phyloP scores from a whole-genome alignment of 257 asterid genomes.

The Verbena officinalis region DNA sequence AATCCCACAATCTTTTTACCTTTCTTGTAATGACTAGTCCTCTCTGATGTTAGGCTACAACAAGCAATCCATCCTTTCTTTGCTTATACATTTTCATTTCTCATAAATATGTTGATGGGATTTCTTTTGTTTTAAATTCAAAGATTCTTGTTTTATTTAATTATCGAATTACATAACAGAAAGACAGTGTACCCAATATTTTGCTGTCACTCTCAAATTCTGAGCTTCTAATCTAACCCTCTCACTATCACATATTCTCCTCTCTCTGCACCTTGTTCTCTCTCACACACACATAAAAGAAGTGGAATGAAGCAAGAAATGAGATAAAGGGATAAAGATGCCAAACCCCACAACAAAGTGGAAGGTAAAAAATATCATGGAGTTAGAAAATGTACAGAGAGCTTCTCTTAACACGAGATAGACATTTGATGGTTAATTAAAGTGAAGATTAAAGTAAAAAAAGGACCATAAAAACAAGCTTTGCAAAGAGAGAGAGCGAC shows the following conservation, averaged over 20 bases:
- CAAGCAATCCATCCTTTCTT: too few relatives aligned
- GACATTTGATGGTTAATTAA: background rate
- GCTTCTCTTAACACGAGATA: background rate
- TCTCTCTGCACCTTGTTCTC: slow-evolving; percentile 32
- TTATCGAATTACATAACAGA: too few relatives aligned
- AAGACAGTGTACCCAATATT: too few relatives aligned
- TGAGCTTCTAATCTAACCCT: slow-evolving; percentile 50
- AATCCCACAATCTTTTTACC: too few relatives aligned
- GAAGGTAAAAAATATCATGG: background rate
- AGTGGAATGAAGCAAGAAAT: slow-evolving; percentile 31
- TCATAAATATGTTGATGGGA: slow-evolving; percentile 31
- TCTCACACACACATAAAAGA: background rate
- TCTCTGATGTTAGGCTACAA: too few relatives aligned
- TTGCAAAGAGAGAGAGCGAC: slow-evolving; percentile 20
- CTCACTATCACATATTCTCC: slow-evolving; percentile 46
- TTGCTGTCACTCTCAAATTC: slow-evolving; percentile 61
- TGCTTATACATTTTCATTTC: slow-evolving; percentile 27
- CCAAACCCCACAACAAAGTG: background rate
- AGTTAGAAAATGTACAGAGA: too few relatives aligned
- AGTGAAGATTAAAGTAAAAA: slow-evolving; percentile 8
- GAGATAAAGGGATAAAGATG: background rate
- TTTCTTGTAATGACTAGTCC: too few relatives aligned
- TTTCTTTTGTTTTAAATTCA: too few relatives aligned
- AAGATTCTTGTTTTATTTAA: too few relatives aligned
- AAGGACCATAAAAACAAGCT: slow-evolving; percentile 16